phyloP scores from a whole-genome alignment of 2,329 filamentous ascomycete genomes.

The Arthrobotrys conoides region DNA sequence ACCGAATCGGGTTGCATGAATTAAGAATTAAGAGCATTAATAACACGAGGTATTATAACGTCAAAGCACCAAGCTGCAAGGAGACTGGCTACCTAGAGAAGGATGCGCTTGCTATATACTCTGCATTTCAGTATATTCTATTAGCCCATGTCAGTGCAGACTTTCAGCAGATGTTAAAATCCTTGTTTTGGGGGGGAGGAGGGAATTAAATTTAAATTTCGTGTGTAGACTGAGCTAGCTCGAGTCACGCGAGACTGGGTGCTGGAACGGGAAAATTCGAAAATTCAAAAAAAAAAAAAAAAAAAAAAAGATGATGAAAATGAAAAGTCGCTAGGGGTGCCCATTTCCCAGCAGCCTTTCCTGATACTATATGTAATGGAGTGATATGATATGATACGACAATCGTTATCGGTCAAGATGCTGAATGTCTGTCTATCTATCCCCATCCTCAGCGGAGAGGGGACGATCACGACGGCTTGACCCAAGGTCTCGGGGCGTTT shows the following conservation, averaged over 20 bases:
- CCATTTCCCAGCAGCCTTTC: background rate
- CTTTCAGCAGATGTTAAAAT: constrained; percentile 23
- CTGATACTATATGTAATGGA: constrained; percentile 9
- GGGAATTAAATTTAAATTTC: constrained; percentile 42
- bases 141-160: constrained; percentile 19
- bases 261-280: background rate
- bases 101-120: constrained; percentile 28
- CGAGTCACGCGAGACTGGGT: constrained; percentile 25
- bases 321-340: constrained; percentile 14
- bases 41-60: constrained; percentile 50
- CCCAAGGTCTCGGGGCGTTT: constrained; percentile 34
- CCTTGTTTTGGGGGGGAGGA: constrained; percentile 34
- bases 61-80: constrained; percentile 53
- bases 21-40: constrained; percentile 30
- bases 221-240: background rate
- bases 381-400: constrained; percentile 18
- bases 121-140: constrained; percentile 6
- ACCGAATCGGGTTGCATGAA: constrained; percentile 38
- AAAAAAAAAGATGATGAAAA: no score
- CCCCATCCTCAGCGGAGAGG: constrained; percentile 7
- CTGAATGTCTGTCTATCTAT: constrained; percentile 29
- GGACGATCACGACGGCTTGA: constrained; percentile 31
- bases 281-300: background rate
- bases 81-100: constrained; percentile 52
- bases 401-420: constrained; percentile 8